These are phyloP conservation scores for Blastomyces parvus DNA, from an alignment of 2,329 filamentous ascomycete species.

Conservation along the genomic window DNA sequence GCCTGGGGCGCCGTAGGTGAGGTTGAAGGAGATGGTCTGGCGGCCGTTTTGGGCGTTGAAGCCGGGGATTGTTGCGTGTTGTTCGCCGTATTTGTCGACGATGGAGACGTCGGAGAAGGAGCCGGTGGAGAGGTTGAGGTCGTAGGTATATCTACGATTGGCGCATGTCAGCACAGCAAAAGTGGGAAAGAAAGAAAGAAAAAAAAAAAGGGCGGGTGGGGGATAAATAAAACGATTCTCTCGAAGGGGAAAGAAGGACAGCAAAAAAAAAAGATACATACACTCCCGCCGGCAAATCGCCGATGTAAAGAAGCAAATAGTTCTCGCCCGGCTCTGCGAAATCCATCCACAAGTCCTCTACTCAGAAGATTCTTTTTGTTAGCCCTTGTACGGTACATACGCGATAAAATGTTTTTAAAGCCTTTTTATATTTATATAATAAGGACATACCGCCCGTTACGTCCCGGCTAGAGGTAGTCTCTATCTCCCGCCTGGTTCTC, in stretches of 20 bases:
- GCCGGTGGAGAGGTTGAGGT: not conserved
- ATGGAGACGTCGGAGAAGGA: not conserved
- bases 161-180: not conserved
- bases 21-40: not conserved
- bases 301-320: not conserved
- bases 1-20: not conserved
- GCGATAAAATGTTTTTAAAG: too few species aligned
- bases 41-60: constrained; percentile 1
- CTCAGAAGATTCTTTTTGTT: not conserved
- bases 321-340: not conserved
- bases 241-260: not conserved
- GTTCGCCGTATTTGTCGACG: not conserved
- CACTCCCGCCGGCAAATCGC: not conserved
- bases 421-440: not conserved
- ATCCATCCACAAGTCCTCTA: constrained; percentile 2
- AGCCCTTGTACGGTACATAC: not conserved
- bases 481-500: not conserved
- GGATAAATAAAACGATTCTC: not conserved
- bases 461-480: not conserved
- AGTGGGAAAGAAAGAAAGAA: not conserved
- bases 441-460: not conserved
- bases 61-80: not conserved
- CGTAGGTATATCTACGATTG: not conserved
- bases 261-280: not conserved
- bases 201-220: too few species aligned